phyloP scores from a whole-genome alignment of 805 yeast genomes.

The Starmerella floricola region DNA sequence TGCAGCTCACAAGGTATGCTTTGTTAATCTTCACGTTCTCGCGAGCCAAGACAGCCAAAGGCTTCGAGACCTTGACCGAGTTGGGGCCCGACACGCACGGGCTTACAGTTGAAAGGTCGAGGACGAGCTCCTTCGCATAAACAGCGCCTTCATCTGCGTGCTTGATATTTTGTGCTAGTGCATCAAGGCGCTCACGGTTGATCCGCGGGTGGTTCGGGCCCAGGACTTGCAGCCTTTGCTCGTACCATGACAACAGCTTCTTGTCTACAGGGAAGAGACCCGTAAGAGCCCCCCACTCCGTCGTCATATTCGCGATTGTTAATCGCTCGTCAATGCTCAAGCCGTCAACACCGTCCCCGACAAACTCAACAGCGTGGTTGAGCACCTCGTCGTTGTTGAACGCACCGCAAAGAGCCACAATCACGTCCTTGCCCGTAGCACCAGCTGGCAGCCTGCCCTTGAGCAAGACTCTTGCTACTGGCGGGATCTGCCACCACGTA shows the following conservation, averaged over 20 bases:
- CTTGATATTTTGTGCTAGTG: constrained; percentile 35
- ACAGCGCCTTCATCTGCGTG: constrained; percentile 63
- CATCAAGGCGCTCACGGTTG: constrained; percentile 46
- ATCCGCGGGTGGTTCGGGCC: constrained; percentile 78
- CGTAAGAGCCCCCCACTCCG: constrained; percentile 97
- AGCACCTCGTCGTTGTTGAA: constrained; percentile 87
- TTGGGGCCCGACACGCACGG: constrained; percentile 95
- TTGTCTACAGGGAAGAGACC: constrained; percentile 96
- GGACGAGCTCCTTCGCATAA: constrained; percentile 76
- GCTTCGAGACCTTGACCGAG: constrained; percentile 80
- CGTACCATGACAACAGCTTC: constrained; percentile 65
- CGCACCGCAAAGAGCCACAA: constrained; percentile 88
- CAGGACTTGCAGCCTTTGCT: constrained; percentile 43
- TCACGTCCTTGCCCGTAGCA: constrained; percentile 91
- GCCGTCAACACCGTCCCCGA: constrained; percentile 24
- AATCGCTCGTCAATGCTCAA: constrained; percentile 31
- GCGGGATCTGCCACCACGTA: constrained; percentile 99
- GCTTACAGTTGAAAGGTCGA: constrained; percentile 68
- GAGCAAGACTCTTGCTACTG: constrained; percentile 88
- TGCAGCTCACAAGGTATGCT: constrained; percentile 96
- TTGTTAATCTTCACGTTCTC: constrained; percentile 72
- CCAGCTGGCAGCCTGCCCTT: constrained; percentile 72
- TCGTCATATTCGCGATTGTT: constrained; percentile 83
- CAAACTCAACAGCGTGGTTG: constrained; percentile 39
- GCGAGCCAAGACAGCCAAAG: constrained; percentile 60